Evolutionary conservation across 2,329 filamentous ascomycete species (phyloP), one percentile per base, ranked within the genome.

Genomic region (Aspergillus floridensis): DNA sequence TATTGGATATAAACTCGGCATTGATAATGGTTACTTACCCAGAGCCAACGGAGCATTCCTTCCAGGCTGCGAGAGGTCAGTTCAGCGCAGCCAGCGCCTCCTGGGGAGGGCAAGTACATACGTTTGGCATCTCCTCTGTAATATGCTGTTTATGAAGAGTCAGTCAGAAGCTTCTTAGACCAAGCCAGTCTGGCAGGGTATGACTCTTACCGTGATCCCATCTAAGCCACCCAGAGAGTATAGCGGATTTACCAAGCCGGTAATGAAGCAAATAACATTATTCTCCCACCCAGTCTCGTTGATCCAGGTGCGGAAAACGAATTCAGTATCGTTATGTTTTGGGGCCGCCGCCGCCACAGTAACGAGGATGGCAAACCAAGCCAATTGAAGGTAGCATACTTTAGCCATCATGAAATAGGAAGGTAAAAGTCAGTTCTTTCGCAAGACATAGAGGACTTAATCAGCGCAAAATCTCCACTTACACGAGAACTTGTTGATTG

Each of bases 221-320:
- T 83, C 81, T 1, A 83, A 69, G 0, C 80, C 79, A 22, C 79
- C 78, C 14, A 83, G 72, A 22, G 76, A 75, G 66, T 80, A 83
- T 5, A 80, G 66, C 0, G 79, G 76, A 59, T 82, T 82, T 1
- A 83, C 77, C 3, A 83, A 67, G 0, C 81, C 81, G 0, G 79
- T 80, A 57, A 83, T 81, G 65, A 83, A 83, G 58, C 76, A 79
- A 35, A 83, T 78, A 1, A 73, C 77, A 56, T 81, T 77, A 57
- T 77, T 80, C 35, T 78, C 70, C 81, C 81, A 84, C 12, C 82
- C 81, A 0, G 82, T 83, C 51, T 81, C 79, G 64, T 83, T 83
- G 56, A 81, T 78, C 75, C 80, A 84, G 2, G 79, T 82, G 41
- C 68, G 71, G 65, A 84, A 84, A 21, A 84, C 82, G 57, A 83